A percentile compares a stretch with the other conserved stretches of the same genome.
Conservation (phyloP, 2,329 filamentous ascomycete species). For the Incumbomyces lentus region DNA sequence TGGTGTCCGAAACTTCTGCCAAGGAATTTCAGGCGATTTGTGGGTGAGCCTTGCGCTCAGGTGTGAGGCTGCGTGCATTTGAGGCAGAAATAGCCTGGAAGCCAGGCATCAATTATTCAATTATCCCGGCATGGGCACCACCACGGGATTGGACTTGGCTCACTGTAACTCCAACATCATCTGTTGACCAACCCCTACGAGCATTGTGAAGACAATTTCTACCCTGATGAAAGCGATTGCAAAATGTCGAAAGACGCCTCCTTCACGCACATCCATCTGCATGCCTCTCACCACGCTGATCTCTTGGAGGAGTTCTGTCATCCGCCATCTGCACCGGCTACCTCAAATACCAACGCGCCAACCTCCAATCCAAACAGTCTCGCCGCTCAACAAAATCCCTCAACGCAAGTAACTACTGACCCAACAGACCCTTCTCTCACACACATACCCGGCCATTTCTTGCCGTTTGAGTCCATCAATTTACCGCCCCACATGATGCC, state of each 20-base stretch:
- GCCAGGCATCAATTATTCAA: too few species aligned
- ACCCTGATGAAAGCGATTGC: too few species aligned
- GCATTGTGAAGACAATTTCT: too few species aligned
- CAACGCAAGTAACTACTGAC: slow-evolving; percentile 5
- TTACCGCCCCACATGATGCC: slow-evolving; percentile 52
- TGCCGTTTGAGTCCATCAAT: slow-evolving; percentile 51
- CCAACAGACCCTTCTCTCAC: slow-evolving; percentile 15
- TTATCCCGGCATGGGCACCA: too few species aligned
- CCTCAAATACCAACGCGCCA: slow-evolving; percentile 8
- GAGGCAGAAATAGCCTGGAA: too few species aligned
- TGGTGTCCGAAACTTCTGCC: too few species aligned
- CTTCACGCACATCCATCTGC: slow-evolving; percentile 38
- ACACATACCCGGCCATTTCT: slow-evolving; percentile 28
- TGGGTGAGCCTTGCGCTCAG: too few species aligned
- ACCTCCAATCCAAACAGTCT: slow-evolving; percentile 1
- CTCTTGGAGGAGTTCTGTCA: slow-evolving; percentile 42
- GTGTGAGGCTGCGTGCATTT: too few species aligned
- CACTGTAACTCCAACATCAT: too few species aligned
- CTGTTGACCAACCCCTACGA: neutral
- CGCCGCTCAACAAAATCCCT: neutral
- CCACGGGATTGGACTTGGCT: too few species aligned
- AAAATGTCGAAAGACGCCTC: slow-evolving; percentile 40
- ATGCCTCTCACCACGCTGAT: slow-evolving; percentile 38
- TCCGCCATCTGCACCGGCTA: slow-evolving; percentile 26
- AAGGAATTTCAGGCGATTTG: too few species aligned